A percentile compares a stretch with the other conserved stretches of the same genome.
Conservation (phyloP, 345 rosid species). For the Eucalyptus brandiana region DNA sequence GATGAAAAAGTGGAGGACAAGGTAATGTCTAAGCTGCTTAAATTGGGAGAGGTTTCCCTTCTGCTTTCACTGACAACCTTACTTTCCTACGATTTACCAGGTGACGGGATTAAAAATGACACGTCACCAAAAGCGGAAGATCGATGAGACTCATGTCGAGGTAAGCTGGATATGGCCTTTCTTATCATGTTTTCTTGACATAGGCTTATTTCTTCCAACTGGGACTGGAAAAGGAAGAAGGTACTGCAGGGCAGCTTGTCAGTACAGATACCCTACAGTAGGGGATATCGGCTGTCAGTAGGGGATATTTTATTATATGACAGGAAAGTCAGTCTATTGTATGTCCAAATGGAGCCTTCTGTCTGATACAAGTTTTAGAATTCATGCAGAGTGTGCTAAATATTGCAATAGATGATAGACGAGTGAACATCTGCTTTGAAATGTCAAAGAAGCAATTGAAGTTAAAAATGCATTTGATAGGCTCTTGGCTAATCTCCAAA, state of each 20-base stretch:
- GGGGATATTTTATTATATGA: background rate
- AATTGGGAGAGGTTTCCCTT: background rate
- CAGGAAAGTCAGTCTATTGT: background rate
- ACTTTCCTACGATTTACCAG: constrained; percentile 11
- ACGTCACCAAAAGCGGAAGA: constrained; percentile 94
- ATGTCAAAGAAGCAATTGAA: background rate
- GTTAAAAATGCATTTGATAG: background rate
- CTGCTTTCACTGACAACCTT: background rate
- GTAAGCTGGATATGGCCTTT: constrained; percentile 9
- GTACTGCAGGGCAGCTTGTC: background rate
- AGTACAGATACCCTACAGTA: background rate
- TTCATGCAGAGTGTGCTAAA: background rate
- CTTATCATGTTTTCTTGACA: background rate
- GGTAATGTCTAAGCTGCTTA: constrained; percentile 20
- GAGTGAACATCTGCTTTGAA: background rate
- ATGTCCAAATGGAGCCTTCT: background rate
- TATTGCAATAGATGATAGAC: background rate
- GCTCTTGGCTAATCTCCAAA: background rate
- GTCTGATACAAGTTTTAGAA: background rate
- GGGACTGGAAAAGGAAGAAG: background rate
- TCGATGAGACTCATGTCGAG: constrained; percentile 96
- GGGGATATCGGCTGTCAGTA: background rate
- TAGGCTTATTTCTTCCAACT: background rate
- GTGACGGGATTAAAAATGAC: constrained; percentile 97
- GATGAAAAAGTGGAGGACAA: constrained; percentile 98